Percentiles rank a stretch among this genome's conserved stretches.
These are phyloP conservation scores for Boletus semigastroideus DNA, from an alignment of 1,284 basidiomycete genomes.

Conservation along the genomic window DNA sequence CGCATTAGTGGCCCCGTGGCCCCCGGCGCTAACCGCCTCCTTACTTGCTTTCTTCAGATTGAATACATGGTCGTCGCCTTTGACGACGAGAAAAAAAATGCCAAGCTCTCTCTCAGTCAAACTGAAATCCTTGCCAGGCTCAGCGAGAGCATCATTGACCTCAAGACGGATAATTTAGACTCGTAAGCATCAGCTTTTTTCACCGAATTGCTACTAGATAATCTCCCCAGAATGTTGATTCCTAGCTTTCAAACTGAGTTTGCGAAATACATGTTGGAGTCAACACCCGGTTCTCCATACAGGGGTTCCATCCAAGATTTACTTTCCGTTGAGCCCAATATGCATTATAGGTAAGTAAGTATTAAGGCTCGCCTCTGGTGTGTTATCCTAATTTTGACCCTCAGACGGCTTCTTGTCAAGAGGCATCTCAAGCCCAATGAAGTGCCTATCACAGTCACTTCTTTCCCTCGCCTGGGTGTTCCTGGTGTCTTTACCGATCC, in stretches of 20 bases:
- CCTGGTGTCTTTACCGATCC: conserved; percentile 93
- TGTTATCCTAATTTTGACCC: conserved; percentile 8
- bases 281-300: conserved; percentile 94
- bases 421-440: conserved; percentile 85
- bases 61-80: conserved; percentile 96
- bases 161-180: conserved; percentile 59
- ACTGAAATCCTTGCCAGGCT: conserved; percentile 91
- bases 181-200: conserved; percentile 43
- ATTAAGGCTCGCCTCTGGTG: not conserved
- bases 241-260: conserved; percentile 99
- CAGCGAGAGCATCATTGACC: conserved; percentile 64
- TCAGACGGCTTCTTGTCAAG: conserved; percentile 81
- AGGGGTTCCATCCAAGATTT: conserved; percentile 84
- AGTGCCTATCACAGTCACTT: conserved; percentile 90
- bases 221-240: conserved; percentile 56
- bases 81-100: conserved; percentile 78
- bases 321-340: conserved; percentile 91
- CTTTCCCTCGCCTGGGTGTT: conserved; percentile 91
- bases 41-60: conserved; percentile 53
- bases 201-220: conserved; percentile 5
- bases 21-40: not conserved
- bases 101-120: conserved; percentile 88
- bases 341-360: conserved; percentile 74
- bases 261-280: conserved; percentile 98
- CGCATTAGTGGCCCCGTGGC: not conserved